A percentile compares a stretch with the other conserved stretches of the same genome.
Conservation (phyloP, 805 yeast genomes). For the Candida silvicultrix region DNA sequence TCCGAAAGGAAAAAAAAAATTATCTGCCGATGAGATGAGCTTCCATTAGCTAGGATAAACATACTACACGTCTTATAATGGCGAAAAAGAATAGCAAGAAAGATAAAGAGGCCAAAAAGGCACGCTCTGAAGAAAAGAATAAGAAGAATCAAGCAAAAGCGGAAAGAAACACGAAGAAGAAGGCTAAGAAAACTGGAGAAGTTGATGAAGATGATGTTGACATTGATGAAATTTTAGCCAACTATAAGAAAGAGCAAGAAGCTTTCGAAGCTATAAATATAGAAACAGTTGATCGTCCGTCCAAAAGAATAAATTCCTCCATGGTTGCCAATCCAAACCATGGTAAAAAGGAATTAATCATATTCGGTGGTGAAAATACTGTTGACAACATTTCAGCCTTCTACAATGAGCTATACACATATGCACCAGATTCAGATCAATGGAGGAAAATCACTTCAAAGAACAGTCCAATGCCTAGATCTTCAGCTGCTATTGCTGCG, state of each 20-base stretch:
- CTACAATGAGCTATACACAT: conserved; percentile 74
- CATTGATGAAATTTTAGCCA: conserved; percentile 75
- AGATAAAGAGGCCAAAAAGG: conserved; percentile 87
- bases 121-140: conserved; percentile 75
- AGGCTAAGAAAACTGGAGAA: conserved; percentile 67
- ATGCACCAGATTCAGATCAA: conserved; percentile 65
- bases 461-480: conserved; percentile 87
- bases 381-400: conserved; percentile 50
- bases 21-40: not conserved
- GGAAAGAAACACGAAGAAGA: conserved; percentile 66
- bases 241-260: conserved; percentile 75
- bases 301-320: conserved; percentile 66
- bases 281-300: conserved; percentile 52
- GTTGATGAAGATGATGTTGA: conserved; percentile 84
- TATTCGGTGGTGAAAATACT: conserved; percentile 87
- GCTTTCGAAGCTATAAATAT: conserved; percentile 67
- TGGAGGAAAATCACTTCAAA: conserved; percentile 81
- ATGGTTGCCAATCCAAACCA: conserved; percentile 71
- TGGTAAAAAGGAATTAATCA: conserved; percentile 67
- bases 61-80: conserved; percentile 36
- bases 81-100: conserved; percentile 81
- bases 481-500: conserved; percentile 88
- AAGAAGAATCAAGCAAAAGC: conserved; percentile 73
- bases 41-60: not conserved
- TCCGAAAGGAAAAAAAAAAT: not conserved